Base-by-base conservation (phyloP, 225 moss, liverwort and hornwort genomes). In the Antitrichia curtipendula region DNA sequence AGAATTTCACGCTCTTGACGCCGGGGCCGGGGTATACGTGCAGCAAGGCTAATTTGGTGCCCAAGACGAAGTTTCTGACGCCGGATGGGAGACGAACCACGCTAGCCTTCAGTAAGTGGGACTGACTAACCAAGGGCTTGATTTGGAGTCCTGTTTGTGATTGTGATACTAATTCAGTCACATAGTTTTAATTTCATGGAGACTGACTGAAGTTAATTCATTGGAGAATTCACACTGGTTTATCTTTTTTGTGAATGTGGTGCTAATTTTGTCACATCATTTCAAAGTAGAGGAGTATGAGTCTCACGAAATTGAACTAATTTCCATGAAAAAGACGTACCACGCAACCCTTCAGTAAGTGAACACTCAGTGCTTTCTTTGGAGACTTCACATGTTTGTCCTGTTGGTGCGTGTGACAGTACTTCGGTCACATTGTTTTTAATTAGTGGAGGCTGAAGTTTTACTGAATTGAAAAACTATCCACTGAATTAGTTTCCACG, bases 1-100 rank as follows among this genome's bases (percentile, higher is more conserved):
- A 85, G 82, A 93, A 95, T 65, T 56, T 95, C 79, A 95, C 92
- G 43, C 92, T 95, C 38, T n/a, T 90, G 87, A 85, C 93, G 19
- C 95, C 95, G 4, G 95, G 95, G 24, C 93, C 95, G 10, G 95
- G 95, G 4, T 95, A 95, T 24, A 93, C 93, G 82, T 95, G 95
- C 34, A 73, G 93, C 73, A 64, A 18, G 5, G 92, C 95, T 6
- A 2, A 0, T 1, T 0, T 11, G 7, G 81, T 84, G 64, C 32
- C 84, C 4, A 90, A 87, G 43, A 95, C 95, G 1, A 87, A 84
- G 70, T 95, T 95, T 75, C 72, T 88, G 13, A 66, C 91, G 40
- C 9, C 92, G 16, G 88, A 90, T 73, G 91, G 95, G 43, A 83
- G 95, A 83, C 84, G 93, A 34, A 79, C 84, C 52, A 90, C 93